A percentile compares a stretch with the other conserved stretches of the same genome.
phyloP scores from a whole-genome alignment of 2,329 filamentous ascomycete genomes.

The Ophiostoma sp. region DNA sequence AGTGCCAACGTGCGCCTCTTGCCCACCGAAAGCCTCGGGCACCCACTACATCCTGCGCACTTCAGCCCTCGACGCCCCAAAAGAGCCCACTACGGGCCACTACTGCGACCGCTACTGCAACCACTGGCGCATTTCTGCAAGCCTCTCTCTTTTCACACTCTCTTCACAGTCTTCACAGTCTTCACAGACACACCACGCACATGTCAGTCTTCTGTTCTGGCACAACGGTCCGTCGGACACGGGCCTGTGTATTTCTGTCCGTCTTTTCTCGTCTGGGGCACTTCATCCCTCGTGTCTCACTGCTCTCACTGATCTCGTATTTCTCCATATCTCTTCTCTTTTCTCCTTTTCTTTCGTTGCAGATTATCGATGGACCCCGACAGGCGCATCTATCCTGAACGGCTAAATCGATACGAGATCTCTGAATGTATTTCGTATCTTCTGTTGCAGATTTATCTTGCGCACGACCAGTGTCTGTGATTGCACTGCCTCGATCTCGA shows the following conservation, averaged over 20 bases:
- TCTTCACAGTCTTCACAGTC: background rate
- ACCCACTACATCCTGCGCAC: background rate
- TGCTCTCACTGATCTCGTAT: background rate
- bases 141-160: background rate
- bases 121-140: background rate
- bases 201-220: background rate
- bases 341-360: background rate
- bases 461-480: background rate
- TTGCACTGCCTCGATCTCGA: constrained; percentile 1
- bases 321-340: too few relatives aligned
- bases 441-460: background rate
- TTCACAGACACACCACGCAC: background rate
- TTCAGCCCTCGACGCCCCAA: background rate
- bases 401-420: background rate
- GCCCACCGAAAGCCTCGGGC: background rate
- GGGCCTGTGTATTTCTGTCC: background rate
- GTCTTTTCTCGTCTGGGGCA: background rate
- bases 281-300: background rate
- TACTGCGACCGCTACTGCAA: constrained; percentile 5
- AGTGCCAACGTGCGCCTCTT: background rate
- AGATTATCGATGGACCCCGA: background rate
- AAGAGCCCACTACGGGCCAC: background rate
- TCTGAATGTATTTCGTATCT: background rate
- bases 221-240: background rate
- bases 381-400: background rate